phyloP scores from a whole-genome alignment of 1,139 yeast species.

The Yamadazyma dushanensis region DNA sequence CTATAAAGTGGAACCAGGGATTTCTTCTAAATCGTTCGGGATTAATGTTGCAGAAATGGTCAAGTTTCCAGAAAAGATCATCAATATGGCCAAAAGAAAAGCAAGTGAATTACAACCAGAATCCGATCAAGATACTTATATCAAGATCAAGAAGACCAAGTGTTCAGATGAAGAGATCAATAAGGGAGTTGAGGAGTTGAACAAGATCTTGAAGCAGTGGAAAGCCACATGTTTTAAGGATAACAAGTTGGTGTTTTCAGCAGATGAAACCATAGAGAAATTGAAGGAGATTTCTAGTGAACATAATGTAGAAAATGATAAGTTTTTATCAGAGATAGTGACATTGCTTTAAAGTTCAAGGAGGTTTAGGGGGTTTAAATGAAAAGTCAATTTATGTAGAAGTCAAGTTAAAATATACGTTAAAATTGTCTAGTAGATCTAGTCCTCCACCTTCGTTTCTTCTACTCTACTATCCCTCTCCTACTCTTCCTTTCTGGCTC shows the following conservation, averaged over 20 bases:
- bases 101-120: slow-evolving; percentile 83
- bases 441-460: no score
- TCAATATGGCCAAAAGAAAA: slow-evolving; percentile 92
- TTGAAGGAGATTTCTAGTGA: slow-evolving; percentile 36
- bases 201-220: slow-evolving; percentile 63
- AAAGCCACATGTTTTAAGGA: slow-evolving; percentile 45
- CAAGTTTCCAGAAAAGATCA: slow-evolving; percentile 83
- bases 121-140: slow-evolving; percentile 43
- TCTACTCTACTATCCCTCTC: not conserved
- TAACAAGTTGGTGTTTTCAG: slow-evolving; percentile 25
- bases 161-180: slow-evolving; percentile 55
- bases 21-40: slow-evolving; percentile 93
- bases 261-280: slow-evolving; percentile 37
- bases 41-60: slow-evolving; percentile 97
- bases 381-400: no score
- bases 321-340: slow-evolving; percentile 44
- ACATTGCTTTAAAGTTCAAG: slow-evolving; percentile 32
- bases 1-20: slow-evolving; percentile 89
- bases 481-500: slow-evolving; percentile 7
- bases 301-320: slow-evolving; percentile 29
- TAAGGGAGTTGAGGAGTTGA: slow-evolving; percentile 57
- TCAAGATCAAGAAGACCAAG: slow-evolving; percentile 49
- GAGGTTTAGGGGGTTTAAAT: no score
- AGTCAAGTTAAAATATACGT: no score
- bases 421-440: no score